A percentile compares a stretch with the other conserved stretches of the same genome.
These are phyloP conservation scores for Chrysoporthe cubensis DNA, from an alignment of 2,329 filamentous ascomycete species.

Conservation along the genomic window DNA sequence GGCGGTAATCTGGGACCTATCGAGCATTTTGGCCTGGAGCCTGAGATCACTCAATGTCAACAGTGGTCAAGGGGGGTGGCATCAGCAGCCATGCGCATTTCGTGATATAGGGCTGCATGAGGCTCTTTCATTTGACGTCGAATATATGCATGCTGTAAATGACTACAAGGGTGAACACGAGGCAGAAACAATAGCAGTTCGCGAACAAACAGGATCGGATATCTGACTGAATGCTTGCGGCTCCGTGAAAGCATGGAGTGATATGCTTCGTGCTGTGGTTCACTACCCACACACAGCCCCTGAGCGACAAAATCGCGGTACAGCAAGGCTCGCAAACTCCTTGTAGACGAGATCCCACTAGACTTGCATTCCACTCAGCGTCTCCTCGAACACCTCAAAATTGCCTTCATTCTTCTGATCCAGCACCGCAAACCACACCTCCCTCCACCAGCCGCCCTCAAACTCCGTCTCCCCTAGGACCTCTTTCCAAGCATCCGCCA, in stretches of 20 bases:
- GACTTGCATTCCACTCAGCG: slow-evolving; percentile 41
- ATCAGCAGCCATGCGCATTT: slow-evolving; percentile 7
- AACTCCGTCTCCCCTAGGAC: slow-evolving; percentile 66
- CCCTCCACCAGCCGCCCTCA: slow-evolving; percentile 63
- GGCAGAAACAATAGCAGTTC: neutral
- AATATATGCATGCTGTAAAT: neutral
- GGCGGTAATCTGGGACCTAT: neutral
- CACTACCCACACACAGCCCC: no score
- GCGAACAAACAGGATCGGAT: neutral
- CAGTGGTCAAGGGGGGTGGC: neutral
- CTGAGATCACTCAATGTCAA: neutral
- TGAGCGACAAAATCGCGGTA: no score
- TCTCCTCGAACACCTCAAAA: slow-evolving; percentile 51
- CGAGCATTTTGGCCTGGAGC: neutral
- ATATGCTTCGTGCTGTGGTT: neutral
- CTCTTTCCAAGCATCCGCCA: slow-evolving; percentile 64
- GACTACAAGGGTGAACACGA: neutral
- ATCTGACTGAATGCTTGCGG: slow-evolving; percentile 7
- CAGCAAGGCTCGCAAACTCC: neutral
- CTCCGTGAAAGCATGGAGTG: neutral
- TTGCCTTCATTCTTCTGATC: slow-evolving; percentile 51
- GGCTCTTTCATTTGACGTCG: neutral
- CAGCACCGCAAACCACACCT: slow-evolving; percentile 67
- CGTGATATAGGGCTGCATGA: slow-evolving; percentile 14
- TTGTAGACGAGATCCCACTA: slow-evolving; percentile 24